A percentile compares a stretch with the other conserved stretches of the same genome.
Evolutionary conservation across 2,329 filamentous ascomycete species (phyloP).

Genomic region (Colletotrichum karsti): DNA sequence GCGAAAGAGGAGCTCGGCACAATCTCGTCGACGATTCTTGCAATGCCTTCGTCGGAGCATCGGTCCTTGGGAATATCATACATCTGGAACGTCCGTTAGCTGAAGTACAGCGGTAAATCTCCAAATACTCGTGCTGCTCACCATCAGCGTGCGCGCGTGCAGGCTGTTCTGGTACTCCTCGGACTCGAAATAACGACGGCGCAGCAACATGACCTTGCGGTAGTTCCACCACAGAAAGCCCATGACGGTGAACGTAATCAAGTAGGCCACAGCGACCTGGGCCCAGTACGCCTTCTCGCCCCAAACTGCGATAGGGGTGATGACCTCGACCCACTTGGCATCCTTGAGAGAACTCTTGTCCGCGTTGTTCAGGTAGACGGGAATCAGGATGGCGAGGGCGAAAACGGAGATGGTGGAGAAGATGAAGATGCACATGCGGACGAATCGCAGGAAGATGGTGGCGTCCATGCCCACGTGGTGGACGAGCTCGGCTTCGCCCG

Average conservation of each 20-base stretch:
- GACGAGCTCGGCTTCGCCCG: slow-evolving; percentile 79
- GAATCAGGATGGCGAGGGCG: slow-evolving; percentile 81
- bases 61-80: slow-evolving; percentile 84
- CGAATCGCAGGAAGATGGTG: slow-evolving; percentile 87
- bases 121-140: no score
- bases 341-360: slow-evolving; percentile 38
- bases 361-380: slow-evolving; percentile 73
- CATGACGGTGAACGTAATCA: slow-evolving; percentile 79
- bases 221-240: slow-evolving; percentile 94
- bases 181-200: slow-evolving; percentile 83
- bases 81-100: slow-evolving; percentile 64
- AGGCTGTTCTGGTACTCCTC: slow-evolving; percentile 89
- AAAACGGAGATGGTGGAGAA: slow-evolving; percentile 78
- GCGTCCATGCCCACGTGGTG: slow-evolving; percentile 92
- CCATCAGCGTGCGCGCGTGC: slow-evolving; percentile 77
- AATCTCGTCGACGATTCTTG: slow-evolving; percentile 82
- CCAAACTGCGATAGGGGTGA: slow-evolving; percentile 67
- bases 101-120: no score
- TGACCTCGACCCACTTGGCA: slow-evolving; percentile 60
- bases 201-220: slow-evolving; percentile 72
- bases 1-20: slow-evolving; percentile 83
- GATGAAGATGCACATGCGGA: slow-evolving; percentile 91
- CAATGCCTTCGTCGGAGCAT: slow-evolving; percentile 86
- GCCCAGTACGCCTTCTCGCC: slow-evolving; percentile 63
- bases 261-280: slow-evolving; percentile 65